Evolutionary conservation across 495 filamentous ascomycete genomes (phyloP).

Genomic region (Hamigera avellanea): DNA sequence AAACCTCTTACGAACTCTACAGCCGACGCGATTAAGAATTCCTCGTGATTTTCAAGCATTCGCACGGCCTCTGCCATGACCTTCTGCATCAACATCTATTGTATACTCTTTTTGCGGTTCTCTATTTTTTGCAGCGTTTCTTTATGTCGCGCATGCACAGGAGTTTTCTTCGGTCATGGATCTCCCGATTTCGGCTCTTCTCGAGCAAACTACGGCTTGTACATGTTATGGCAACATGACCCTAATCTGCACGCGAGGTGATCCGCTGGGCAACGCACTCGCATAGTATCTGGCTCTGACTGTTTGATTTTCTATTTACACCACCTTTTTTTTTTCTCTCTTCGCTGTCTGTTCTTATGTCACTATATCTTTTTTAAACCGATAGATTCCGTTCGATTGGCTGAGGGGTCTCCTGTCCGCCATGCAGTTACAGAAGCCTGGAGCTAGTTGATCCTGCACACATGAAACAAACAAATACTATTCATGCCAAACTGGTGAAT

Average conservation of each 20-base stretch:
- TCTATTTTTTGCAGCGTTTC: background rate
- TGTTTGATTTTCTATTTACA: slow-evolving; percentile 9
- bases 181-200: background rate
- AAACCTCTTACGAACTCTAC: slow-evolving; percentile 32
- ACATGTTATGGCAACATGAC: slow-evolving; percentile 1
- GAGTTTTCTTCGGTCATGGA: background rate
- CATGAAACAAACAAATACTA: background rate
- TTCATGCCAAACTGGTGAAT: background rate
- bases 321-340: slow-evolving; percentile 11
- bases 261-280: background rate
- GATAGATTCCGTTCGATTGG: slow-evolving; percentile 11
- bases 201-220: background rate
- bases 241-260: background rate
- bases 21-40: slow-evolving; percentile 25
- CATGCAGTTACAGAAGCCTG: slow-evolving; percentile 9
- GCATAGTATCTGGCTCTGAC: background rate
- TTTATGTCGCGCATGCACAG: background rate
- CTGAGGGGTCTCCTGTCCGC: background rate
- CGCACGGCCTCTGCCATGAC: too few relatives aligned
- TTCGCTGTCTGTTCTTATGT: slow-evolving; percentile 3
- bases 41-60: background rate
- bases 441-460: slow-evolving; percentile 9
- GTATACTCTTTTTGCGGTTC: background rate
- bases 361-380: slow-evolving; percentile 9
- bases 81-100: slow-evolving; percentile 2